Percentiles rank a stretch among this genome's conserved stretches.
phyloP scores from a whole-genome alignment of 2,329 filamentous ascomycete genomes.

The Ophiostoma himal-ulmi region DNA sequence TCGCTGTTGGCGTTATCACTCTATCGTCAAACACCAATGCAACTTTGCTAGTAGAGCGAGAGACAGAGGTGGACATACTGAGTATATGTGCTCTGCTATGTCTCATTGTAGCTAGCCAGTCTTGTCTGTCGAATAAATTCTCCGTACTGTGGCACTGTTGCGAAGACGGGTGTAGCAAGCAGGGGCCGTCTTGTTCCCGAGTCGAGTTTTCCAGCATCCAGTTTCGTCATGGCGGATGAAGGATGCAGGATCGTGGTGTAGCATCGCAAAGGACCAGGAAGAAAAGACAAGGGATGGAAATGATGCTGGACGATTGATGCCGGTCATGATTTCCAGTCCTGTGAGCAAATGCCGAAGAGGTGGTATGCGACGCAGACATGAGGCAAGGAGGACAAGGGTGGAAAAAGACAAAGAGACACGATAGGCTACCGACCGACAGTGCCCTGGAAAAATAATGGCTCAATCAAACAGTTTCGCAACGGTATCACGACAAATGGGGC shows the following conservation, averaged over 20 bases:
- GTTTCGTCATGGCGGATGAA: not conserved
- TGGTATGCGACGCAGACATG: not conserved
- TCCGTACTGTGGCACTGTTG: not conserved
- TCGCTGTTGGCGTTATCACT: not conserved
- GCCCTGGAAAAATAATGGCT: not conserved
- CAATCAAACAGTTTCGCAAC: not conserved
- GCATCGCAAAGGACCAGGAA: not conserved
- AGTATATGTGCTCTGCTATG: not conserved
- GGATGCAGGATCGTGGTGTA: not conserved
- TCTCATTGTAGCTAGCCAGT: not conserved
- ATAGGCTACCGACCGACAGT: no score
- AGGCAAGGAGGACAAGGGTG: not conserved
- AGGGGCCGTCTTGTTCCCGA: not conserved
- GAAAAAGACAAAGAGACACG: not conserved
- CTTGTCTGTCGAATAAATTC: not conserved
- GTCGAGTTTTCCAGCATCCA: not conserved
- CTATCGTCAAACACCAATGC: not conserved
- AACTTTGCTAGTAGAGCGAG: not conserved
- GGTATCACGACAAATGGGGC: constrained; percentile 8
- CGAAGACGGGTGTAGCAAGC: not conserved
- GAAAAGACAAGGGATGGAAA: not conserved
- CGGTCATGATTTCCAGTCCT: not conserved
- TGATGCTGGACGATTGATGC: not conserved
- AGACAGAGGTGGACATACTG: not conserved
- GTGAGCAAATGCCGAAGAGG: not conserved